Conservation (phyloP, 441 rosid species). For the Raphanus hybrid region DNA sequence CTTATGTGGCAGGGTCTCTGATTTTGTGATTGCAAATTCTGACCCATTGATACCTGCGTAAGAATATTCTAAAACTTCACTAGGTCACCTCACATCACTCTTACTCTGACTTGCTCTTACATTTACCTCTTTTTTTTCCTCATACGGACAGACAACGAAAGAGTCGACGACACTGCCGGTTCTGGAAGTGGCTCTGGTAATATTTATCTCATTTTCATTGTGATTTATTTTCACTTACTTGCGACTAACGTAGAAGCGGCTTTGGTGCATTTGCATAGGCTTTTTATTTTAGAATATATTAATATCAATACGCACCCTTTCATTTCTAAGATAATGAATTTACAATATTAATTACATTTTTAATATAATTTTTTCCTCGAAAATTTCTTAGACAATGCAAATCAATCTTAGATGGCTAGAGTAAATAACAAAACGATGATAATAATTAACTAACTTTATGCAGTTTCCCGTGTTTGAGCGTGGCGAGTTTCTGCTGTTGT, state of each 20-base stretch:
- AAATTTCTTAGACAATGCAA: too few species aligned
- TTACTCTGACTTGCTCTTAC: slow-evolving; percentile 12
- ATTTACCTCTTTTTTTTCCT: slow-evolving; percentile 17
- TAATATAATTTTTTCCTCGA: neutral
- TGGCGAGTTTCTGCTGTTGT: slow-evolving; percentile 78
- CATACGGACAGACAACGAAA: slow-evolving; percentile 56
- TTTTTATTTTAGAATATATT: neutral
- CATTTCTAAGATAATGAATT: neutral
- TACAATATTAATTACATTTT: neutral
- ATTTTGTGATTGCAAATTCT: slow-evolving; percentile 66
- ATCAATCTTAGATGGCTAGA: too few species aligned
- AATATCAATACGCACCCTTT: neutral
- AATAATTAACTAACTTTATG: neutral
- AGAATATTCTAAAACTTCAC: slow-evolving; percentile 36
- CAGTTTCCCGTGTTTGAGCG: slow-evolving; percentile 59
- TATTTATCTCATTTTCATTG: slow-evolving; percentile 1
- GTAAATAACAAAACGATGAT: slow-evolving; percentile 8
- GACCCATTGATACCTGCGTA: slow-evolving; percentile 83
- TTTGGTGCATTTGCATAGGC: neutral
- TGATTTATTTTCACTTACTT: neutral
- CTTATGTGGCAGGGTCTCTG: slow-evolving; percentile 63
- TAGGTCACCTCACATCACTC: neutral
- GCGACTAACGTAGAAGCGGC: slow-evolving; percentile 4
- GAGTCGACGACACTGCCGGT: slow-evolving; percentile 58
- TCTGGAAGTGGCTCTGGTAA: slow-evolving; percentile 96